These are phyloP conservation scores for Lachancea cidri DNA, from an alignment of 805 yeast species.

Conservation along the genomic window DNA sequence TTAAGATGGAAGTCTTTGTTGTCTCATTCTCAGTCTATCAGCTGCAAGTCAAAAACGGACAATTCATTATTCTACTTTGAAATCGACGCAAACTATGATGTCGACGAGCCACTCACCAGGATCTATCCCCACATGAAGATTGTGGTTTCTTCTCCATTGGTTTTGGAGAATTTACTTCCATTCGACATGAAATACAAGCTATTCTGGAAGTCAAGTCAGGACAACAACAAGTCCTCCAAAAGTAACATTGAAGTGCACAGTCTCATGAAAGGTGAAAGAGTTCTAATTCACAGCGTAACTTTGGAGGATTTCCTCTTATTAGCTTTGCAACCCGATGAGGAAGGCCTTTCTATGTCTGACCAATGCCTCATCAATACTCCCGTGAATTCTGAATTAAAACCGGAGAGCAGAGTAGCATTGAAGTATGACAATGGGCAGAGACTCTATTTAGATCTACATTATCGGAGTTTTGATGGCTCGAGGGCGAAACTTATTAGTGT, in stretches of 20 bases:
- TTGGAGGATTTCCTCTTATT: conserved; percentile 64
- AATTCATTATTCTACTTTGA: conserved; percentile 59
- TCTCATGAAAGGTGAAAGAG: conserved; percentile 59
- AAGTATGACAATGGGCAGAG: conserved; percentile 62
- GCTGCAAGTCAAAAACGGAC: conserved; percentile 49
- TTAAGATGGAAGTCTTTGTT: conserved; percentile 63
- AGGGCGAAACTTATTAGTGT: conserved; percentile 58
- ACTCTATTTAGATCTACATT: conserved; percentile 59
- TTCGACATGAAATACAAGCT: conserved; percentile 70
- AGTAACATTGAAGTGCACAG: conserved; percentile 9
- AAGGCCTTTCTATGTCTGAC: conserved; percentile 33
- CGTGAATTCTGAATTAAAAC: conserved; percentile 45
- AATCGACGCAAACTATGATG: conserved; percentile 59
- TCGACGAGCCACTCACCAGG: conserved; percentile 62
- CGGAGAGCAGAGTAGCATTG: conserved; percentile 50
- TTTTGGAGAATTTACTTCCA: conserved; percentile 80
- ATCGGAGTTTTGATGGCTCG: conserved; percentile 45
- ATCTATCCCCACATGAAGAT: conserved; percentile 83
- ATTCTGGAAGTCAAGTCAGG: conserved; percentile 56
- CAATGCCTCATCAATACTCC: conserved; percentile 44
- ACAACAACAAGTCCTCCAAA: conserved; percentile 62
- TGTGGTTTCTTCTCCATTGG: conserved; percentile 77
- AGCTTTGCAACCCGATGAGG: conserved; percentile 58
- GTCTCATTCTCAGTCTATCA: conserved; percentile 46
- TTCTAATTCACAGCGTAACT: conserved; percentile 76